Evolutionary conservation across 768 basidiomycete species (phyloP).

Genomic region (Tricholoma sp.): DNA sequence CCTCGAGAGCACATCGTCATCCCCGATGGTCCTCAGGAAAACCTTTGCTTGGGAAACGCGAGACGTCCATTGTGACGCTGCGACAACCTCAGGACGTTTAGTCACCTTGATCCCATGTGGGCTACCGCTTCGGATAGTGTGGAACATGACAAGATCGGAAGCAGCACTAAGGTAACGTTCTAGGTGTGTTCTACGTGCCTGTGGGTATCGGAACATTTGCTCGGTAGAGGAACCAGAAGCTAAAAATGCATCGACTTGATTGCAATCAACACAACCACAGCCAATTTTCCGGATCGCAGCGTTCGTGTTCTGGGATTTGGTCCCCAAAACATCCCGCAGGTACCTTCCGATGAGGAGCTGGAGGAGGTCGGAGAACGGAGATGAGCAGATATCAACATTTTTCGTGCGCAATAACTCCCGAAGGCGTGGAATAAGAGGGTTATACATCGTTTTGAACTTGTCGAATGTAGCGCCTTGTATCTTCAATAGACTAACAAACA

Average conservation of each 20-base stretch:
- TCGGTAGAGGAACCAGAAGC: constrained; percentile 8
- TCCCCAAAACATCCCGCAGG: constrained; percentile 22
- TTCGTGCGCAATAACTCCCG: background rate
- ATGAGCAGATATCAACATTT: no score
- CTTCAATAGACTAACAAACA: constrained; percentile 22
- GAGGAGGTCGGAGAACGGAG: constrained; percentile 21
- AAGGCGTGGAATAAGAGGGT: constrained; percentile 21
- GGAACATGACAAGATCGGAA: constrained; percentile 18
- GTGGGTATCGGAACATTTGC: constrained; percentile 14
- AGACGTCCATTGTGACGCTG: constrained; percentile 16
- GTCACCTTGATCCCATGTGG: constrained; percentile 24
- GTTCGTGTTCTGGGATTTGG: constrained; percentile 9
- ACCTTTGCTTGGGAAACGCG: constrained; percentile 18
- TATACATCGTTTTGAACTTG: constrained; percentile 23
- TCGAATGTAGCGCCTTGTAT: constrained; percentile 2
- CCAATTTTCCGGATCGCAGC: constrained; percentile 23
- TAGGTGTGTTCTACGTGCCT: constrained; percentile 19
- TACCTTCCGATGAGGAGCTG: constrained; percentile 23
- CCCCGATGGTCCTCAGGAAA: constrained; percentile 24
- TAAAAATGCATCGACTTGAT: constrained; percentile 22
- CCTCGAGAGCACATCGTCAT: constrained; percentile 18
- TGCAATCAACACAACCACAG: constrained; percentile 28
- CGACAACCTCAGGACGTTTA: constrained; percentile 19
- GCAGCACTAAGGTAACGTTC: constrained; percentile 15
- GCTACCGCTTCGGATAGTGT: constrained; percentile 19